Percentiles rank a stretch among this genome's conserved stretches.
These are phyloP conservation scores for Dothideomycetes sp. DNA, from an alignment of 2,329 filamentous ascomycete genomes.

Conservation along the genomic window DNA sequence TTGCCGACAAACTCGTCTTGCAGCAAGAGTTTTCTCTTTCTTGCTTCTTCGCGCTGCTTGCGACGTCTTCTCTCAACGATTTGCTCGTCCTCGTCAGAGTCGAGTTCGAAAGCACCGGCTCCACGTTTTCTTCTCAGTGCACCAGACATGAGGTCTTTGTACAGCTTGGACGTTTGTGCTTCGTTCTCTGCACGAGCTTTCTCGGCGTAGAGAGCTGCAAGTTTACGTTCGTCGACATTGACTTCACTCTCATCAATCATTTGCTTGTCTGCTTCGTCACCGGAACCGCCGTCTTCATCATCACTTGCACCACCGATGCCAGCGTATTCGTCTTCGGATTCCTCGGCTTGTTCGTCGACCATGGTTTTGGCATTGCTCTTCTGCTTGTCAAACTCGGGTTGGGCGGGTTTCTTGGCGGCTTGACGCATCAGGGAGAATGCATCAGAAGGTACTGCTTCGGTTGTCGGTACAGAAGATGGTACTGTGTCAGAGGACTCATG, in stretches of 20 bases:
- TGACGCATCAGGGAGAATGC: slow-evolving; percentile 67
- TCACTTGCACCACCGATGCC: slow-evolving; percentile 84
- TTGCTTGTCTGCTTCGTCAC: slow-evolving; percentile 63
- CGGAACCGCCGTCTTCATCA: slow-evolving; percentile 70
- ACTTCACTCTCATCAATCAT: slow-evolving; percentile 83
- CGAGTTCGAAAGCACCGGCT: slow-evolving; percentile 57
- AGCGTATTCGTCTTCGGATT: slow-evolving; percentile 97
- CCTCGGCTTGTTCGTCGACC: slow-evolving; percentile 87
- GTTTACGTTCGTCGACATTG: slow-evolving; percentile 66
- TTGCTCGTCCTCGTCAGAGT: slow-evolving; percentile 81
- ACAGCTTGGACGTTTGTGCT: slow-evolving; percentile 79
- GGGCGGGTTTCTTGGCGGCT: slow-evolving; percentile 44
- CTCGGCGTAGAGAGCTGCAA: slow-evolving; percentile 80
- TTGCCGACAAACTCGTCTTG: slow-evolving; percentile 68
- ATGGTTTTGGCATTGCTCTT: slow-evolving; percentile 80
- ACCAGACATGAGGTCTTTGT: slow-evolving; percentile 86
- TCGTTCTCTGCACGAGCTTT: slow-evolving; percentile 73
- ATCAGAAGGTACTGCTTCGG: slow-evolving; percentile 26
- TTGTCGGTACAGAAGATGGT: slow-evolving; percentile 7
- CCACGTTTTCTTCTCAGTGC: slow-evolving; percentile 72
- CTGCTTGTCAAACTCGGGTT: slow-evolving; percentile 67
- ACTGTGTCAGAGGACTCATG: slow-evolving; percentile 37
- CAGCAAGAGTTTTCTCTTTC: slow-evolving; percentile 82
- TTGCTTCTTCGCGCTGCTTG: slow-evolving; percentile 79
- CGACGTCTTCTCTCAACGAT: slow-evolving; percentile 61